Base-by-base conservation (phyloP, 768 basidiomycete species). In the Gloeopeniophorella convolvens region DNA sequence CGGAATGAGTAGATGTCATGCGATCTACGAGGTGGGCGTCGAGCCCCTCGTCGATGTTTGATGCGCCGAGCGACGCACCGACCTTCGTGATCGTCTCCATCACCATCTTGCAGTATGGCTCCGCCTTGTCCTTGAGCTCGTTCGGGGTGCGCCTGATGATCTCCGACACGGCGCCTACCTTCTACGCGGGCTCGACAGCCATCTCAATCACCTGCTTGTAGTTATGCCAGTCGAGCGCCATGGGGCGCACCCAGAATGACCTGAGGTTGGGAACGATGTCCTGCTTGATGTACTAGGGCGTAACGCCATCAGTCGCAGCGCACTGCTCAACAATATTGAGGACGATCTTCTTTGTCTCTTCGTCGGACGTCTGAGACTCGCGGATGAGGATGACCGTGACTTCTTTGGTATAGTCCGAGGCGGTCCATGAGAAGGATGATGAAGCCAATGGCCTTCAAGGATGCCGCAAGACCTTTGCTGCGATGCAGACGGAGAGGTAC, bases 331-430 rank as follows among this genome's bases (percentile, higher is more conserved):
- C 94, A 49, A 99, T 96, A 68, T 98, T 98, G 43, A 99, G 71
- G 5, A 99, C 96, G 59, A 98, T 98, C 77, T 98, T 96, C 80
- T 98, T 95, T 96, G 98, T 99, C 74, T 99, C 96, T 67, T 99
- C 96, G 65, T 99, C 96, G 8, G 95, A 95, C 5, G 94, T 96
- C 66, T 95, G 93, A 74, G 97, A 98, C 70, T 97, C 95, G 63
- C 96, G 91, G 56, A 95, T 95, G 49, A 95, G 85, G 64, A 95
- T 94, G 57, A 93, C 86, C 10, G 89, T 94, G 48, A 95, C 92
- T 72, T 97, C 95, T 69, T 95, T 95, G 41, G 94, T 97, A 67
- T 99, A 99, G 71, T 98, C 98, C 13, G 91, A 94, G 12, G 95
- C 96, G 93, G 63, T 99, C 96, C 96, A 99, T 98, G 52, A 99